phyloP scores from a whole-genome alignment of 352 stramenopile genomes.

The Lagenidium giganteum region DNA sequence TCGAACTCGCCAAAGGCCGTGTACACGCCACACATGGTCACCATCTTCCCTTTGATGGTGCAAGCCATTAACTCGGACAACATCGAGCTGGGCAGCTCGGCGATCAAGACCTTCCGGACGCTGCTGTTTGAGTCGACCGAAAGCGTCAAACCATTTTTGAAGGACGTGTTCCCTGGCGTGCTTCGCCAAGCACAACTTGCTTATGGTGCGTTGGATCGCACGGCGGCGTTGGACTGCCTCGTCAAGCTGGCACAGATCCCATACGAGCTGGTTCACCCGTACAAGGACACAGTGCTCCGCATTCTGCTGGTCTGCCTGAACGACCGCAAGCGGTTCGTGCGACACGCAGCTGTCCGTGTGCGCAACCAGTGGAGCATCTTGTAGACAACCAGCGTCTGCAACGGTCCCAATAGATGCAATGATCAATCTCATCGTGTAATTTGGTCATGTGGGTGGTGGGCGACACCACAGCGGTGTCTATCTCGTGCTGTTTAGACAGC shows the following conservation, averaged over 20 bases:
- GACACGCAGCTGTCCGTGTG: slow-evolving; percentile 81
- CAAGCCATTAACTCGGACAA: slow-evolving; percentile 76
- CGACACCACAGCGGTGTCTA: too few species aligned
- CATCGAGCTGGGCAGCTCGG: slow-evolving; percentile 65
- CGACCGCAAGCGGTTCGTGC: slow-evolving; percentile 85
- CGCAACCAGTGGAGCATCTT: slow-evolving; percentile 90
- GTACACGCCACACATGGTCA: slow-evolving; percentile 64
- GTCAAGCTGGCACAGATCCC: slow-evolving; percentile 72
- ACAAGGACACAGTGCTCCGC: slow-evolving; percentile 80
- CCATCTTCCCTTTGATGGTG: slow-evolving; percentile 82
- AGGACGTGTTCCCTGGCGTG: slow-evolving; percentile 77
- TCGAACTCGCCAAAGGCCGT: slow-evolving; percentile 77
- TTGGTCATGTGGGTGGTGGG: too few species aligned
- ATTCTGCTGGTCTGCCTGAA: slow-evolving; percentile 74
- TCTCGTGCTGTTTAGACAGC: slow-evolving; percentile 42
- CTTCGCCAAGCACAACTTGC: slow-evolving; percentile 78
- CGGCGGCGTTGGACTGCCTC: slow-evolving; percentile 73
- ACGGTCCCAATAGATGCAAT: too few species aligned
- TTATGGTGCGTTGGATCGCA: slow-evolving; percentile 65
- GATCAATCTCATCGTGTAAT: too few species aligned
- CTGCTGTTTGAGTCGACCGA: slow-evolving; percentile 75
- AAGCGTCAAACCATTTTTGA: slow-evolving; percentile 78
- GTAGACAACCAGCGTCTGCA: slow-evolving; percentile 23
- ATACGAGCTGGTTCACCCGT: slow-evolving; percentile 85
- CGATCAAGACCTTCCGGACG: slow-evolving; percentile 73